phyloP scores from a whole-genome alignment of 148 eudicot species.

The Chenopodium berlandieri region DNA sequence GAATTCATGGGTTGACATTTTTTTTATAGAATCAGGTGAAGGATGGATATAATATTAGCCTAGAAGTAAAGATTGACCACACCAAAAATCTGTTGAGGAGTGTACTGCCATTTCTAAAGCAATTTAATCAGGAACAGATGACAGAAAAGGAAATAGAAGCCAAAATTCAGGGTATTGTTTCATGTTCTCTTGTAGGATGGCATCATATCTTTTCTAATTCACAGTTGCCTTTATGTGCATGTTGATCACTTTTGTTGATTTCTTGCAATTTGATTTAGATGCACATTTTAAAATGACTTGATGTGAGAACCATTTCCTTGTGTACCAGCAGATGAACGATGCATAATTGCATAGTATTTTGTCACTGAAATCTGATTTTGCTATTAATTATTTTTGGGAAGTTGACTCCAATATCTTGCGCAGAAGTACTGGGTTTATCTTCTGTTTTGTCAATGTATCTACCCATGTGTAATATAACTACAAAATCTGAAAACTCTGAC shows the following conservation, averaged over 20 bases:
- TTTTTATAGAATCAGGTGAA: slow-evolving; percentile 20
- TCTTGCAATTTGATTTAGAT: neutral
- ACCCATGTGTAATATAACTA: neutral
- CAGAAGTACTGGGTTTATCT: neutral
- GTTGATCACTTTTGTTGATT: neutral
- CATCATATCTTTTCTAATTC: neutral
- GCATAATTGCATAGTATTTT: neutral
- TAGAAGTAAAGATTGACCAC: slow-evolving; percentile 32
- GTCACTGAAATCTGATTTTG: neutral
- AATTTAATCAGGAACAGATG: slow-evolving; percentile 53
- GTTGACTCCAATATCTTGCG: neutral
- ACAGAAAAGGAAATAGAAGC: slow-evolving; percentile 59
- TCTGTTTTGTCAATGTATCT: neutral
- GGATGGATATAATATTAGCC: slow-evolving; percentile 17
- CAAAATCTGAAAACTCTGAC: neutral
- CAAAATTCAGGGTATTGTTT: slow-evolving; percentile 49
- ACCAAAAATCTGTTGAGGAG: slow-evolving; percentile 34
- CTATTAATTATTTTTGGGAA: neutral
- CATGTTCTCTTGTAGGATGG: neutral
- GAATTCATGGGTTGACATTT: neutral
- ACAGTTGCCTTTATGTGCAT: neutral
- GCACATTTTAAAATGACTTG: neutral
- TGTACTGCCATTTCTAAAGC: slow-evolving; percentile 47
- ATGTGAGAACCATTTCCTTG: neutral
- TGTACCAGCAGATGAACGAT: neutral